These are phyloP conservation scores for Ophiocordyceps unilateralis DNA, from an alignment of 2,329 filamentous ascomycete genomes.

Conservation along the genomic window DNA sequence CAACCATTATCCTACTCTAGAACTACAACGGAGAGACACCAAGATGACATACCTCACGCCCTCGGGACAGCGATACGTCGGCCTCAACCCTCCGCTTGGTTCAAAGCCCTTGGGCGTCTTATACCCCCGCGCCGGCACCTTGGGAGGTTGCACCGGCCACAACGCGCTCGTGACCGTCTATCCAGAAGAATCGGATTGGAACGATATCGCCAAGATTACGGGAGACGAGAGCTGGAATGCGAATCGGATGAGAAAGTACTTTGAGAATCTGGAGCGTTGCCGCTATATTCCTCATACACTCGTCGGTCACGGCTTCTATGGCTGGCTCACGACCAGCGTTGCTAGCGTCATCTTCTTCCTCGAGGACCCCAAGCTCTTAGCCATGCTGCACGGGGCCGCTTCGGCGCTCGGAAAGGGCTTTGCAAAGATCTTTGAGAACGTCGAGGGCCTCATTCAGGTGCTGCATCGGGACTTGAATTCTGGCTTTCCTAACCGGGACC, in stretches of 20 bases:
- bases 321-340: constrained; percentile 36
- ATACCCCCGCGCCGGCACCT: constrained; percentile 28
- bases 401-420: constrained; percentile 13
- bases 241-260: constrained; percentile 42
- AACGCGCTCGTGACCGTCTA: constrained; percentile 42
- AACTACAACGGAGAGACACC: constrained; percentile 33
- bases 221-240: constrained; percentile 42
- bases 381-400: constrained; percentile 7
- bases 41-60: constrained; percentile 40
- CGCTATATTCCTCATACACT: constrained; percentile 19
- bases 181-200: constrained; percentile 41
- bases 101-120: constrained; percentile 24
- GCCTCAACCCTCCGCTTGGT: constrained; percentile 17
- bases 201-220: constrained; percentile 37
- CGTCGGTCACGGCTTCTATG: constrained; percentile 36
- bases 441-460: constrained; percentile 17
- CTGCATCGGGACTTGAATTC: constrained; percentile 33
- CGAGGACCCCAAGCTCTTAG: constrained; percentile 32
- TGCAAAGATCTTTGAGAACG: constrained; percentile 3
- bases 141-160: constrained; percentile 38
- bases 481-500: constrained; percentile 25
- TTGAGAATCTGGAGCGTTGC: constrained; percentile 37
- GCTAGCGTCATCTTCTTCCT: constrained; percentile 32
- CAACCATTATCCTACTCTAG: constrained; percentile 38
- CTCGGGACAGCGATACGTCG: constrained; percentile 30